Base-by-base conservation (phyloP, 2,329 filamentous ascomycete genomes). In the Exophiala oligosperma region DNA sequence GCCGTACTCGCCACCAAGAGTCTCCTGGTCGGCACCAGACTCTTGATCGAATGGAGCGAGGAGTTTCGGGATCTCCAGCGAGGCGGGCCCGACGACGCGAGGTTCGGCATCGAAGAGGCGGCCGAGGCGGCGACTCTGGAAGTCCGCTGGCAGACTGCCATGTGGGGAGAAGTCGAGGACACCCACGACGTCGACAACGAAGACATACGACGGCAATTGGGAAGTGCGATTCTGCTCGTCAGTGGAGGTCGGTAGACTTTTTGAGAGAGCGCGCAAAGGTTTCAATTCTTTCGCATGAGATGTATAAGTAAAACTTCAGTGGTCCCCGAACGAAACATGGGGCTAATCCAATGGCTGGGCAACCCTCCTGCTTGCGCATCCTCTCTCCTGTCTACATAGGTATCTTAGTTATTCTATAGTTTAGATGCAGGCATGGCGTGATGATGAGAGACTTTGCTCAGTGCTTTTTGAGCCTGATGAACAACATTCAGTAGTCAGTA, bases 131-230 rank as follows among this genome's bases (percentile, higher is more conserved):
- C 88, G 4, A 96, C 84, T 67, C 73, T 95, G 43, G 94, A 99
- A 78, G 91, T 96, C 14, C 81, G 85, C 63, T 97, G 91, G 88
- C 94, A 99, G 81, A 95, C 88, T 1, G 79, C 83, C 28, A 87
- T 89, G 74, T 97, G 94, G 93, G 94, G 94, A 7, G 92, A 96
- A 79, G 94, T 99, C 0, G 94, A 99, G 73, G 92, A 99, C 74
- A 96, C 92, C 28, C 94, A 99, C 75, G 94, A 99, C 78, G 94
- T 99, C 1, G 89, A 96, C 68, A 90, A 87, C 73, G 93, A 96
- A 74, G 94, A 99, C 74, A 67, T 97, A 64, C 84, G 85, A 70
- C 83, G 93, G 68, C 94, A 97, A 76, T 77, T 97, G 59, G 94
- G 93, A 12, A 95, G 91, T 71, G 90, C 91, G 9, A 81, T 96